Evolutionary conservation across 495 filamentous ascomycete genomes (phyloP).

Genomic region (Tuber melanosporum): DNA sequence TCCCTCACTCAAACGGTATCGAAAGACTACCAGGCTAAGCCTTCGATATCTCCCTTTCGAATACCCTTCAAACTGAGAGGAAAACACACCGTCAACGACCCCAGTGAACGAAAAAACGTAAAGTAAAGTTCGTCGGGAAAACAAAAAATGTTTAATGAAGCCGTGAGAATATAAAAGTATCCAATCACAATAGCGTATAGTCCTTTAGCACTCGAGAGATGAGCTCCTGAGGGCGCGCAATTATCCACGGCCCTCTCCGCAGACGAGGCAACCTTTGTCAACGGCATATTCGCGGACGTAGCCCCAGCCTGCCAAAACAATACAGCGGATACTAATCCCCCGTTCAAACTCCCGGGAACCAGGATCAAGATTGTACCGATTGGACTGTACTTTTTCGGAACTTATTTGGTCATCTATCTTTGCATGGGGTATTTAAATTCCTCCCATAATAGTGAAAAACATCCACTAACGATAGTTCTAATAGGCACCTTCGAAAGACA

Average conservation of each 20-base stretch:
- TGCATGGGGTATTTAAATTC: conserved; percentile 51
- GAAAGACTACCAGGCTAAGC: no score
- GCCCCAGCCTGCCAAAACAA: conserved; percentile 45
- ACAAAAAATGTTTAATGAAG: no score
- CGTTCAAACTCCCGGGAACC: conserved; percentile 61
- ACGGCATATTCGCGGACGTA: conserved; percentile 56
- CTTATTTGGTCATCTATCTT: conserved; percentile 55
- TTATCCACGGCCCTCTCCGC: conserved; percentile 58
- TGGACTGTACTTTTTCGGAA: conserved; percentile 58
- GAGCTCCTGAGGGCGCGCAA: conserved; percentile 43
- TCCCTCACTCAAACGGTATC: no score
- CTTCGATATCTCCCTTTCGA: no score
- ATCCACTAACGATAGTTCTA: conserved; percentile 7
- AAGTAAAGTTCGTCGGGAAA: no score
- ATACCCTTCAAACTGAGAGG: no score
- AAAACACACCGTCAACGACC: no score
- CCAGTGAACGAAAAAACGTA: no score
- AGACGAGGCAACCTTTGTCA: conserved; percentile 62
- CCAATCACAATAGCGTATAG: no score
- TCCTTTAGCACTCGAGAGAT: no score
- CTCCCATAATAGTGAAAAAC: neutral
- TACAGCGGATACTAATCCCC: conserved; percentile 33
- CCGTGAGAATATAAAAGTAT: conserved; percentile 22
- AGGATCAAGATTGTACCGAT: conserved; percentile 62
- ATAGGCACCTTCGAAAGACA: conserved; percentile 50